Percentiles rank a stretch among this genome's conserved stretches.
Evolutionary conservation across 768 basidiomycete genomes (phyloP).

Genomic region (Gautieria morchelliformis): DNA sequence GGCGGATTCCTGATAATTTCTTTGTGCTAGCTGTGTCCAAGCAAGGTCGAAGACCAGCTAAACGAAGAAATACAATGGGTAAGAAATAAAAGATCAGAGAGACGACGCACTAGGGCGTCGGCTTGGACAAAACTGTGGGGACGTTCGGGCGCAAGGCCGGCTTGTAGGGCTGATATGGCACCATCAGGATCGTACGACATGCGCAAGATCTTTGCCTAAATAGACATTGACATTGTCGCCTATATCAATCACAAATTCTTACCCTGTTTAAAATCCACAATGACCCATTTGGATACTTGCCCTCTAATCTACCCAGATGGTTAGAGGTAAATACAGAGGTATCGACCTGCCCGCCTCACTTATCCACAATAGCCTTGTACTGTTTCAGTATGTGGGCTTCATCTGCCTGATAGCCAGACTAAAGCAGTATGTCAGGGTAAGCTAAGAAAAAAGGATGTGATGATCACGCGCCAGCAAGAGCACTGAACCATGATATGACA

Average conservation of each 20-base stretch:
- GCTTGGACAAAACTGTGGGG: constrained; percentile 57
- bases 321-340: background rate
- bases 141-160: constrained; percentile 45
- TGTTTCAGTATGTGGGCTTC: constrained; percentile 52
- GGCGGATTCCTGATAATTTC: constrained; percentile 58
- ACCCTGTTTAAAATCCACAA: constrained; percentile 70
- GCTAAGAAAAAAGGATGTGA: background rate
- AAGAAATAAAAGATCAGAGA: background rate
- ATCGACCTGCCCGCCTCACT: constrained; percentile 27
- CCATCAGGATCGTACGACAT: constrained; percentile 57
- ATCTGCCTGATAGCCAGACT: constrained; percentile 67
- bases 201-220: constrained; percentile 63
- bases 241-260: constrained; percentile 9
- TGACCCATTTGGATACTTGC: constrained; percentile 54
- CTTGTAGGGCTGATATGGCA: constrained; percentile 53
- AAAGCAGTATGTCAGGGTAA: background rate
- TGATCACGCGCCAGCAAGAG: constrained; percentile 33
- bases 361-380: constrained; percentile 55
- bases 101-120: constrained; percentile 48
- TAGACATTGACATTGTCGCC: background rate
- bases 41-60: constrained; percentile 74
- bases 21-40: constrained; percentile 59
- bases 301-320: constrained; percentile 32
- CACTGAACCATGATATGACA: constrained; percentile 72
- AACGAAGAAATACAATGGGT: background rate